Conservation (phyloP, 257 asterid species). For the Solanum paucissectum region DNA sequence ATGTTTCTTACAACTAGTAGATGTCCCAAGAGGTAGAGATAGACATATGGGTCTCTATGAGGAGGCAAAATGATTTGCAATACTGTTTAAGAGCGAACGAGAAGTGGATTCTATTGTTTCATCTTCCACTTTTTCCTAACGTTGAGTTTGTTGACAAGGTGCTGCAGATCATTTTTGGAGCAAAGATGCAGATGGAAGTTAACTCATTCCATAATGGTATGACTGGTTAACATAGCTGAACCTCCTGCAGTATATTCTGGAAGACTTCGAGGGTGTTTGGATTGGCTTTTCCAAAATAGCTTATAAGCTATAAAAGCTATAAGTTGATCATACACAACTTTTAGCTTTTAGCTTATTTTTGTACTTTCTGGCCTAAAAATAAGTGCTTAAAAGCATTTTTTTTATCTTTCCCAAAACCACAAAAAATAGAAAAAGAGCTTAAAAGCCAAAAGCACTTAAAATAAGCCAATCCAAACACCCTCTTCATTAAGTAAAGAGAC, state of each 20-base stretch:
- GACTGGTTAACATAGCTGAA: background rate
- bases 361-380: background rate
- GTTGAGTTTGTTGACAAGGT: background rate
- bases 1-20: background rate
- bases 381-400: background rate
- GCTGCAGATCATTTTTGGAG: background rate
- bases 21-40: background rate
- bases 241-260: background rate
- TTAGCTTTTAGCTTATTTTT: background rate
- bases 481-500: background rate
- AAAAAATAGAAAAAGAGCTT: background rate
- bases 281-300: background rate
- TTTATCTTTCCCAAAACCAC: background rate
- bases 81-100: background rate
- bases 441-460: background rate
- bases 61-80: background rate
- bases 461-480: background rate
- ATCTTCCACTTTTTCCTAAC: background rate
- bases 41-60: background rate
- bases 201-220: background rate
- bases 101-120: background rate
- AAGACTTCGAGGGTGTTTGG: background rate
- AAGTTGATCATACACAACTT: background rate
- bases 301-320: background rate
- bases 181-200: background rate